phyloP scores from a whole-genome alignment of 371 early-diverging fungal species.

The Mucor velutinosus region DNA sequence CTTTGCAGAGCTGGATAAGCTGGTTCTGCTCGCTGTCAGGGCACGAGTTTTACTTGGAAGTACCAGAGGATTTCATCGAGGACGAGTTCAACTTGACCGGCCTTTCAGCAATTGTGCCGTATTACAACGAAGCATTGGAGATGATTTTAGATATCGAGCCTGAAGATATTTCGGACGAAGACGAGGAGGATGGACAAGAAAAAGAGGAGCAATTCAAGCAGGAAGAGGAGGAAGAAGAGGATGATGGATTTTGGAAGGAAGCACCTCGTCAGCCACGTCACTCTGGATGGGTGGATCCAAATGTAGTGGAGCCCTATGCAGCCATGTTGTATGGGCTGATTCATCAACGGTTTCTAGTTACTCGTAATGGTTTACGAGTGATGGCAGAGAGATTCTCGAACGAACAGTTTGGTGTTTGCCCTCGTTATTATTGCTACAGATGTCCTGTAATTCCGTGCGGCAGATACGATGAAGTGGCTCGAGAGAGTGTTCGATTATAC shows the following conservation, averaged over 20 bases:
- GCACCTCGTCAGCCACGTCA: conserved; percentile 7
- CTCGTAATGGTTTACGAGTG: conserved; percentile 72
- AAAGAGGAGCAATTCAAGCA: conserved; percentile 1
- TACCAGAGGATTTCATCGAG: conserved; percentile 87
- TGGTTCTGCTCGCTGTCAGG: conserved; percentile 90
- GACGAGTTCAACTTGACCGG: conserved; percentile 97
- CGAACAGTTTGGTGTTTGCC: conserved; percentile 86
- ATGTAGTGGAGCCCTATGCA: conserved; percentile 55
- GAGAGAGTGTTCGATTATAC: conserved; percentile 72
- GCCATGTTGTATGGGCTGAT: conserved; percentile 78
- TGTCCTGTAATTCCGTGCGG: conserved; percentile 86
- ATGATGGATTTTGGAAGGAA: conserved; percentile 42
- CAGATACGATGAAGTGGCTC: conserved; percentile 69
- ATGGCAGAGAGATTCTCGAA: conserved; percentile 81
- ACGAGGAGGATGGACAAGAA: conserved; percentile 12
- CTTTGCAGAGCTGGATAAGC: conserved; percentile 74
- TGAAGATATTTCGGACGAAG: conserved; percentile 47
- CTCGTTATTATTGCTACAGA: conserved; percentile 76
- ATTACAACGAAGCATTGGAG: conserved; percentile 82
- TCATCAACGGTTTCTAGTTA: conserved; percentile 82
- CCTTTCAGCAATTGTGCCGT: conserved; percentile 76
- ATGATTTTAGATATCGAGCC: conserved; percentile 88
- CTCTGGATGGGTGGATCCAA: conserved; percentile 38
- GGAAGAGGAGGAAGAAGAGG: conserved; percentile 26
- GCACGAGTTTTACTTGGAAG: conserved; percentile 84